Evolutionary conservation across 169 alveolate genomes (phyloP), one percentile per base, ranked within the genome.

Genomic region (Plasmodium coatneyi): DNA sequence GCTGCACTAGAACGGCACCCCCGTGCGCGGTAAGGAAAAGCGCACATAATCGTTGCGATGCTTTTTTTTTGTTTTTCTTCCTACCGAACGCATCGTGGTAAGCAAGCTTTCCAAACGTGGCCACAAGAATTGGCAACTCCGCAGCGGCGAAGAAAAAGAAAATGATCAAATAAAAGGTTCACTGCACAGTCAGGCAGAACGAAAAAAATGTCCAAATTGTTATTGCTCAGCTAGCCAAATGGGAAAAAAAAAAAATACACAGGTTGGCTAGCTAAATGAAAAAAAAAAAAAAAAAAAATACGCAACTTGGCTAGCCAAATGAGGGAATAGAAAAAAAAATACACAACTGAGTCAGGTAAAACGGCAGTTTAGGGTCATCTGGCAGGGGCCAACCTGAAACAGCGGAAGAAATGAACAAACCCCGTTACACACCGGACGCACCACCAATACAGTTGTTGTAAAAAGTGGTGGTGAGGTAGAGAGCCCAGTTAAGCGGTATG

Each of bases 361-460:
- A 14, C 7, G 5, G 9, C 25, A 16, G 1, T 49, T 49, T 49
- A 49, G 60, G 60, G 22, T 12, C 60, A 49, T 49, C 60, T 0
- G 60, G 22, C 5, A 49, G 22, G 19, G 22, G 7, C 9, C 60
- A 49, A 49, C 60, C 60, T 16, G 60, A 5, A 49, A 22, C 7
- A 2, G 60, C 22, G 60, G 9, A 2, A 66, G 41, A 5, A 66
- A 22, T 66, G 76, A 39, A 49, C 16, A 49, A 39, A 25, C 36
- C 76, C 76, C 2, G 16, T 5, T 22, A 66, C 36, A 28, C 76
- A 66, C 36, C 76, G 36, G 76, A 66, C 14, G 80, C 39, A 36
- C 32, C 80, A 6, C 43, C 25, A 74, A 86, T 52, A 86, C 66
- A 78, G 32, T 86, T 86, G 32, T 49, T 86, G 84, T 86, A 86